Evolutionary conservation across 352 stramenopile species (phyloP).

Genomic region (Thraustochytrium sp.): DNA sequence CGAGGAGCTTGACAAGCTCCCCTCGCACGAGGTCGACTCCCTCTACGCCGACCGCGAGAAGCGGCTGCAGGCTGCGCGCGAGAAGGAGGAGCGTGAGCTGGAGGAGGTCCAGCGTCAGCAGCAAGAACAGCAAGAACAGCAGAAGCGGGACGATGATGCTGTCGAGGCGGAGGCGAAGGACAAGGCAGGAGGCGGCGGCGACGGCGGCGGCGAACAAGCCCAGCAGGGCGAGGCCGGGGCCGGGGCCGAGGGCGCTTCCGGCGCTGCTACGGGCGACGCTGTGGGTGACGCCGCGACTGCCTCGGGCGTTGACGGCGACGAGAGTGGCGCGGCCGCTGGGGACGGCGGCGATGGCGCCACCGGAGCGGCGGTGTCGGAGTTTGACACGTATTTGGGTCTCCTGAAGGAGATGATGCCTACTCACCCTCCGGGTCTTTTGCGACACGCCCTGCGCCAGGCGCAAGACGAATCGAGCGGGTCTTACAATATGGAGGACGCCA

Average conservation of each 20-base stretch:
- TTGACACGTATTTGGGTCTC: background rate
- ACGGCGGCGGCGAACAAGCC: no score
- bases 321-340: background rate
- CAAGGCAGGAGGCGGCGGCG: background rate
- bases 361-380: background rate
- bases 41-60: background rate
- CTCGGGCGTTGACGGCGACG: background rate
- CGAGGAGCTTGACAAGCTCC: constrained; percentile 43
- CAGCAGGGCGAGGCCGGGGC: no score
- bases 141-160: background rate
- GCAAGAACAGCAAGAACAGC: background rate
- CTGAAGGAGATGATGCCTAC: background rate
- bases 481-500: background rate
- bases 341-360: background rate
- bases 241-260: no score
- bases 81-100: background rate
- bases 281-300: background rate
- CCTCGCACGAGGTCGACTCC: background rate
- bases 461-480: background rate
- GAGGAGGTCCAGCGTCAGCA: background rate
- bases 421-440: background rate
- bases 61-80: background rate
- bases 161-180: background rate
- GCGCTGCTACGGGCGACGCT: no score
- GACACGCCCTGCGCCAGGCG: background rate